A percentile compares a stretch with the other conserved stretches of the same genome.
Conservation (phyloP, 306 rosid genomes). For the Trifolium repens region DNA sequence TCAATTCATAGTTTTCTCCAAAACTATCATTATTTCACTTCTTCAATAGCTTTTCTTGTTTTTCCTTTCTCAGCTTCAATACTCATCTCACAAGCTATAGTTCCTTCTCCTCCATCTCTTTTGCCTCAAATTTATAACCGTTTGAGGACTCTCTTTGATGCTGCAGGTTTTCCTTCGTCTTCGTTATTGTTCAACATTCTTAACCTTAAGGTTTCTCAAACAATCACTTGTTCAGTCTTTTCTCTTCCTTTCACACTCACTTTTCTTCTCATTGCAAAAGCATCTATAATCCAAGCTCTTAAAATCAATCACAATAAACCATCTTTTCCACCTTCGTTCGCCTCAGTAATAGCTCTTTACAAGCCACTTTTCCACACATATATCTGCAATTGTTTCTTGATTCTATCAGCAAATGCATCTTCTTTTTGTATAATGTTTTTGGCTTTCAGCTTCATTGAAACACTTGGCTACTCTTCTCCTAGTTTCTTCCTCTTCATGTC, state of each 20-base stretch:
- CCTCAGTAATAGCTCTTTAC: constrained; percentile 57
- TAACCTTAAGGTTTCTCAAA: constrained; percentile 79
- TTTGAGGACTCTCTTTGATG: constrained; percentile 63
- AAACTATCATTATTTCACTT: constrained; percentile 76
- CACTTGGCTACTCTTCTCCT: constrained; percentile 56
- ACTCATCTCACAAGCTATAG: constrained; percentile 67
- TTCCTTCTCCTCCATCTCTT: constrained; percentile 58
- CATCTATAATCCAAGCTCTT: constrained; percentile 64
- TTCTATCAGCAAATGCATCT: constrained; percentile 78
- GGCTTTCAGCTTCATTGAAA: constrained; percentile 62
- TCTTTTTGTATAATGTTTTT: constrained; percentile 66
- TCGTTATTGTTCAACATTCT: constrained; percentile 67
- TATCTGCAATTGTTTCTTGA: constrained; percentile 64
- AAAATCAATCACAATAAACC: constrained; percentile 47
- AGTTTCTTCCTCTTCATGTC: constrained; percentile 59
- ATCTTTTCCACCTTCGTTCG: constrained; percentile 46
- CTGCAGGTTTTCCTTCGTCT: constrained; percentile 80
- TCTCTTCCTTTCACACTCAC: constrained; percentile 83
- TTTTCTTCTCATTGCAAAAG: constrained; percentile 75
- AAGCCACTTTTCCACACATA: constrained; percentile 63
- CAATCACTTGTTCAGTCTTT: constrained; percentile 64
- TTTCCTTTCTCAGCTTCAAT: constrained; percentile 81
- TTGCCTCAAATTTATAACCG: constrained; percentile 59
- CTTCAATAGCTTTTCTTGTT: constrained; percentile 63
- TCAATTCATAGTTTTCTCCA: constrained; percentile 76